These are phyloP conservation scores for Grifola frondosa DNA, from an alignment of 1,284 basidiomycete genomes.

Conservation along the genomic window DNA sequence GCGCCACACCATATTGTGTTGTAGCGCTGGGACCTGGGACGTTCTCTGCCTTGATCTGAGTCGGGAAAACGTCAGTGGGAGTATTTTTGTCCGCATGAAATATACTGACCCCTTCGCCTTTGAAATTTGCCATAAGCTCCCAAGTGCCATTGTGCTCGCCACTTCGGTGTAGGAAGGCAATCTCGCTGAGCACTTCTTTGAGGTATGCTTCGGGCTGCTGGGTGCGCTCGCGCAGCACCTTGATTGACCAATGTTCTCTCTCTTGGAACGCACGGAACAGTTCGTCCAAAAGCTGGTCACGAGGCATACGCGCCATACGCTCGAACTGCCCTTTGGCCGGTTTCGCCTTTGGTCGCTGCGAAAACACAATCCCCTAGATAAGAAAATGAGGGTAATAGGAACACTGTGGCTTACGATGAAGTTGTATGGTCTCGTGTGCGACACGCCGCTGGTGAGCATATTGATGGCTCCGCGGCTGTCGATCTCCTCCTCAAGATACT, in stretches of 20 bases:
- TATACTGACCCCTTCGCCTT: constrained; percentile 53
- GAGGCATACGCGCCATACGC: constrained; percentile 87
- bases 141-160: constrained; percentile 74
- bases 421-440: constrained; percentile 45
- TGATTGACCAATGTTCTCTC: constrained; percentile 82
- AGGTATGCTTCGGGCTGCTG: constrained; percentile 93
- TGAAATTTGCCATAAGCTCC: constrained; percentile 69
- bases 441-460: constrained; percentile 45
- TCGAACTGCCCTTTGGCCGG: constrained; percentile 72
- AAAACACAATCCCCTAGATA: not conserved
- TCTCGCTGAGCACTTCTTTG: constrained; percentile 81
- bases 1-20: constrained; percentile 15
- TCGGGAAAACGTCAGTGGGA: constrained; percentile 3
- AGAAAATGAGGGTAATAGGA: constrained; percentile 2
- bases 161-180: constrained; percentile 79
- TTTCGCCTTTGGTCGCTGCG: constrained; percentile 63
- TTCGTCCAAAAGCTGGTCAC: constrained; percentile 85
- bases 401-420: constrained; percentile 52
- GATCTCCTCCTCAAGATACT: constrained; percentile 55
- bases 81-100: too few relatives aligned
- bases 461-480: constrained; percentile 65
- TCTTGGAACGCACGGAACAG: constrained; percentile 82
- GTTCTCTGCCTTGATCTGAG: constrained; percentile 57
- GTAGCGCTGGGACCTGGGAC: constrained; percentile 40
- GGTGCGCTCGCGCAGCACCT: constrained; percentile 74